phyloP scores from a whole-genome alignment of 2,329 filamentous ascomycete genomes.

The Mycosphaerelloides madeirae region DNA sequence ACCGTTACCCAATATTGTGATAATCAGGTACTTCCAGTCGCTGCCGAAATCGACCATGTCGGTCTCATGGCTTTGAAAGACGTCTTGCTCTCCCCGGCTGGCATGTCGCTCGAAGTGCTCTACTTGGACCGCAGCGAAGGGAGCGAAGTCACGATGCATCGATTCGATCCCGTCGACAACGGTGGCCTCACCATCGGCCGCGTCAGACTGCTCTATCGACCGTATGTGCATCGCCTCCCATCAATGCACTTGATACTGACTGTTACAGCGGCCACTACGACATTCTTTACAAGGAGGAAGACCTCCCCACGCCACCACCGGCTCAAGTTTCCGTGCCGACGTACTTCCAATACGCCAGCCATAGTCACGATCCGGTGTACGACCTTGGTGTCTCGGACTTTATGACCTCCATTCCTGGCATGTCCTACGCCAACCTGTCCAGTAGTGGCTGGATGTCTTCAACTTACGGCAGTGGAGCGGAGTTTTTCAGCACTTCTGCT shows the following conservation, averaged over 20 bases:
- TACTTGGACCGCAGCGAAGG: conserved; percentile 86
- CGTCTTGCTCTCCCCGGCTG: conserved; percentile 71
- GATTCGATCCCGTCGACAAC: conserved; percentile 49
- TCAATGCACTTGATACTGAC: conserved; percentile 17
- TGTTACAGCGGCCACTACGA: conserved; percentile 77
- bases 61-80: conserved; percentile 73
- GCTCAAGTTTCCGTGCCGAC: conserved; percentile 30
- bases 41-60: conserved; percentile 86
- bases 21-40: conserved; percentile 65
- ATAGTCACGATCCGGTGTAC: conserved; percentile 26
- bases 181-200: conserved; percentile 51
- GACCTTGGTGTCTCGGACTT: conserved; percentile 35
- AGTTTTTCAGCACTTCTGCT: conserved; percentile 23
- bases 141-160: conserved; percentile 66
- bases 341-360: conserved; percentile 31
- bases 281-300: conserved; percentile 71
- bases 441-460: conserved; percentile 17
- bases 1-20: conserved; percentile 65
- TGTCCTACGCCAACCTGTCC: conserved; percentile 34
- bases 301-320: conserved; percentile 35
- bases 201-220: conserved; percentile 63
- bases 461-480: conserved; percentile 18
- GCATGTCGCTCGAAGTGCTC: conserved; percentile 77
- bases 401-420: conserved; percentile 43
- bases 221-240: conserved; percentile 37